These are phyloP conservation scores for Kalaharituber pfeilii DNA, from an alignment of 2,329 filamentous ascomycete genomes.

Conservation along the genomic window DNA sequence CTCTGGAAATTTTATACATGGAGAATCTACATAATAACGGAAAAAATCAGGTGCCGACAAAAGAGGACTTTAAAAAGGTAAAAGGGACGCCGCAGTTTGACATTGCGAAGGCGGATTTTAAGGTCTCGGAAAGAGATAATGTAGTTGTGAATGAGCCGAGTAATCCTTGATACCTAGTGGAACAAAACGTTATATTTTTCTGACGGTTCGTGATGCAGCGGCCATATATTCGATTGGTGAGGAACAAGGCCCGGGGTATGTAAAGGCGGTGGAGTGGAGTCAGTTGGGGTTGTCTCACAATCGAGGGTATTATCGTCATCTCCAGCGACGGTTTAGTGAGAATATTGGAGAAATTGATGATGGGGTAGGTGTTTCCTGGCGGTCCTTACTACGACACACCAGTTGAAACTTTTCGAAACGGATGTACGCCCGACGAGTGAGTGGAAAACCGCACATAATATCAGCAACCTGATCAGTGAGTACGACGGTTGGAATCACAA, in stretches of 20 bases:
- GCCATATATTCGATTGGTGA: conserved; percentile 19
- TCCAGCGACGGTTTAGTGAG: no score
- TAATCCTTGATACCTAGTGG: conserved; percentile 5
- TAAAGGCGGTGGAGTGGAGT: conserved; percentile 16
- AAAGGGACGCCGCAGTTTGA: conserved; percentile 14
- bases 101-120: conserved; percentile 12
- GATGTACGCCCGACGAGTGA: conserved; percentile 13
- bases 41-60: not conserved
- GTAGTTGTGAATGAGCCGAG: conserved; percentile 15
- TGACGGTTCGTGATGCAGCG: conserved; percentile 3
- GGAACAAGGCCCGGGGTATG: conserved; percentile 19
- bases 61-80: conserved; percentile 1
- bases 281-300: conserved; percentile 16
- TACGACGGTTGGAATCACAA: not conserved
- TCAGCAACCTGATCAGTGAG: not conserved
- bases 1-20: not conserved
- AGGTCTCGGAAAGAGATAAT: conserved; percentile 14
- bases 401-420: conserved; percentile 17
- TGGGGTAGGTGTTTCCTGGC: conserved; percentile 15
- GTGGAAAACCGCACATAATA: conserved; percentile 11
- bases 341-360: no score
- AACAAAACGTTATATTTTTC: not conserved
- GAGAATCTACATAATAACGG: not conserved
- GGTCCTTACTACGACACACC: conserved; percentile 17
- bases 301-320: conserved; percentile 12